These are phyloP conservation scores for Ascochyta lentis DNA, from an alignment of 2,329 filamentous ascomycete genomes.

Conservation along the genomic window DNA sequence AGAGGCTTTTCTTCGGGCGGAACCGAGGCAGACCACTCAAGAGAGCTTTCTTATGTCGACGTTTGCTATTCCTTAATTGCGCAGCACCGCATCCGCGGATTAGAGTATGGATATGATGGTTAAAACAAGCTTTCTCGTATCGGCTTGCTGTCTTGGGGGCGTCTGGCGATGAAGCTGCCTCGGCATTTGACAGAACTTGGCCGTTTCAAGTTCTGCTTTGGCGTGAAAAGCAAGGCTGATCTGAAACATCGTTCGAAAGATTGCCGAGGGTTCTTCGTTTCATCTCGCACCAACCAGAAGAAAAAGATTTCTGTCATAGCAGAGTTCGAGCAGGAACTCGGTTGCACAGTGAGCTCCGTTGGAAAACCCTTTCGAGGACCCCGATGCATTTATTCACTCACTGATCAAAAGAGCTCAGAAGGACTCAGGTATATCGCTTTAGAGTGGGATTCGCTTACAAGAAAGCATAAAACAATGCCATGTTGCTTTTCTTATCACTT, in stretches of 20 bases:
- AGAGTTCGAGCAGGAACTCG: not conserved
- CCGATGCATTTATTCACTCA: no score
- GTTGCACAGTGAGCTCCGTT: no score
- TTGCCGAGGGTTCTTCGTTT: constrained; percentile 4
- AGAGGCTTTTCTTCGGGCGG: not conserved
- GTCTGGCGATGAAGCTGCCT: not conserved
- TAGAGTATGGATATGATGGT: not conserved
- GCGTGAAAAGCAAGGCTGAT: constrained; percentile 3
- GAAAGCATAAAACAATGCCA: no score
- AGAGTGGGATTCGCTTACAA: no score
- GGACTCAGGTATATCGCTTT: no score
- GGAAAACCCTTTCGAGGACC: no score
- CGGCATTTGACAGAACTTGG: not conserved
- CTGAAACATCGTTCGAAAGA: constrained; percentile 1
- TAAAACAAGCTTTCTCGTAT: not conserved
- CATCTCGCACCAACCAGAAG: not conserved
- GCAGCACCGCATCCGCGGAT: not conserved
- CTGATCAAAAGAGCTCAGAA: no score
- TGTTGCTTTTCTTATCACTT: no score
- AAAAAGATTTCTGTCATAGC: not conserved
- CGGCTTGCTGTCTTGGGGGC: not conserved
- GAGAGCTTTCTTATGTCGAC: not conserved
- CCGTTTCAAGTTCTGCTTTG: constrained; percentile 9
- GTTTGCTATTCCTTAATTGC: not conserved
- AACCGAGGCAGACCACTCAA: not conserved